Evolutionary conservation across 495 filamentous ascomycete species (phyloP), one percentile per base, ranked within the genome.

Genomic region (Podospora tetraspora): DNA sequence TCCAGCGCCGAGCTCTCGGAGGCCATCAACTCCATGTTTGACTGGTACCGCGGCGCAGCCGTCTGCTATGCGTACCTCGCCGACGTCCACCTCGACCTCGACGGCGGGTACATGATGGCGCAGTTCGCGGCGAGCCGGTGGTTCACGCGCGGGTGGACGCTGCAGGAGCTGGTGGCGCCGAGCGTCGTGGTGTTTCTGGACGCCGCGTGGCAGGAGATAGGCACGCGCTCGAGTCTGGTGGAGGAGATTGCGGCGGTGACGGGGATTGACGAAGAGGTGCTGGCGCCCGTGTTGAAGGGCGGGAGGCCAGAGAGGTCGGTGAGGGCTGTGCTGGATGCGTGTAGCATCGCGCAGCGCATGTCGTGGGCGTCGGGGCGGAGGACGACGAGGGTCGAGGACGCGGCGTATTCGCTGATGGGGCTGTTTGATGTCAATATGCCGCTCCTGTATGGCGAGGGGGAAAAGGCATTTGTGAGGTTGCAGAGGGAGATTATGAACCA

Each of bases 1-100:
- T 59, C 57, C 19, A 24, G 21, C 21, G 57, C 57, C 21, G 57
- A 59, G 21, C 57, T 59, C 57, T 59, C 57, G 21, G 57, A 59
- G 57, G 57, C 57, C 21, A 59, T 59, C 57, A 59, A 59, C 57
- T 59, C 57, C 57, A 59, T 59, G 24, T 59, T 59, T n/a, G 21
- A 25, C 57, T 59, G 21, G 57, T 59, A 59, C 57, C 57, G 70
- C 29, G 24, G 30, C 29, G 70, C 70, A 0, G 61, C 65, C 0
- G 67, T 76, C 1, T 76, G 74, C 67, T 74, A 74, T n/a, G 74
- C 66, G 0, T 73, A 68, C n/a, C 25, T 76, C 2, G 68, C 68
- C 6, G 74, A 75, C n/a, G 73, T 75, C 12, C 11, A 37, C 32
- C 32, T 37, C 2, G 61, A 65, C 8, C 61, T 57, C 57, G 66